Conservation (phyloP, 345 rosid species). For the Mallotus nudiflorus region DNA sequence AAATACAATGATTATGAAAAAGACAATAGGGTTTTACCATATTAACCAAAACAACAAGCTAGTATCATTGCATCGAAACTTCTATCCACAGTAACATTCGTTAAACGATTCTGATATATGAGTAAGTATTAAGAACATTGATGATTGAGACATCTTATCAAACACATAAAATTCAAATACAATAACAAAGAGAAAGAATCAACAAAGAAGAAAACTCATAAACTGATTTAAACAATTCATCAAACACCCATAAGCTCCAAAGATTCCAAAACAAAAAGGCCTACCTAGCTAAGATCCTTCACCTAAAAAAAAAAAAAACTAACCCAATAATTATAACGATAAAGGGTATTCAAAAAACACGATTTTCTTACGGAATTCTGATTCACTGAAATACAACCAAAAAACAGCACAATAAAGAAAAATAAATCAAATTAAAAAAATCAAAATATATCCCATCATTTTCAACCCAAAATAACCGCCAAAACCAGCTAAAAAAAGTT, state of each 20-base stretch:
- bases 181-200: constrained; percentile 3
- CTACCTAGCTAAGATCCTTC: constrained; percentile 44
- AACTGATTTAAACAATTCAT: constrained; percentile 30
- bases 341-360: constrained; percentile 22
- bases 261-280: constrained; percentile 38
- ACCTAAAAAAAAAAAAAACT: constrained; percentile 17
- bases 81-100: neutral
- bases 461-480: neutral
- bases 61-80: neutral
- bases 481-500: constrained; percentile 10
- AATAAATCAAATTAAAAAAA: constrained; percentile 14
- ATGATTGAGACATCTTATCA: constrained; percentile 45
- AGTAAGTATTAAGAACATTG: neutral
- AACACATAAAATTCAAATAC: constrained; percentile 24
- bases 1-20: neutral
- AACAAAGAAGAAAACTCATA: neutral
- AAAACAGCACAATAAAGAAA: constrained; percentile 2
- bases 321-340: constrained; percentile 4
- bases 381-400: constrained; percentile 9
- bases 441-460: neutral
- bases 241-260: constrained; percentile 13
- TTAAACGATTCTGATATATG: neutral
- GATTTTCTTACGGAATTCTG: constrained; percentile 28
- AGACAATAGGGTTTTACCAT: neutral
- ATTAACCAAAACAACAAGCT: constrained; percentile 2